phyloP scores from a whole-genome alignment of 1,284 basidiomycete species.

The Tremellales sp. region DNA sequence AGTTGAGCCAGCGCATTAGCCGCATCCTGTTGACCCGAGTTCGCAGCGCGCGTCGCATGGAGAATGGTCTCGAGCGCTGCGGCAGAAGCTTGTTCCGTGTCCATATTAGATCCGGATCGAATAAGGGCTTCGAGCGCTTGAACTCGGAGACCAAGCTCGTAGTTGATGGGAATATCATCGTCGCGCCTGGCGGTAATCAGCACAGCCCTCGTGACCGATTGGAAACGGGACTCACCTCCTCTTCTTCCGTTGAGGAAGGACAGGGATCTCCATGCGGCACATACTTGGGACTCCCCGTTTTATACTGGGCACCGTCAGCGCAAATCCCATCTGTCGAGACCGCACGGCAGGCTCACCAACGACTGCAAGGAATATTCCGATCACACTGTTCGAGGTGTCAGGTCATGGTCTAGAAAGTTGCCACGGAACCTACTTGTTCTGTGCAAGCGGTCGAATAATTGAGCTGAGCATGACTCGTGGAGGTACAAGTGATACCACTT shows the following conservation, averaged over 20 bases:
- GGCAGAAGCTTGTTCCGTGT: conserved; percentile 32
- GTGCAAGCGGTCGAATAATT: not conserved
- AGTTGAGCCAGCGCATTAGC: conserved; percentile 39
- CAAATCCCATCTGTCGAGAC: not conserved
- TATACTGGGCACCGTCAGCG: conserved; percentile 19
- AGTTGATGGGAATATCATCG: conserved; percentile 33
- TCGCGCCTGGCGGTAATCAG: conserved; percentile 9
- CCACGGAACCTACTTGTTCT: not conserved
- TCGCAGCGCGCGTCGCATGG: conserved; percentile 40
- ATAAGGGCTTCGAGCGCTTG: conserved; percentile 44
- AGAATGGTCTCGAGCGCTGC: conserved; percentile 43
- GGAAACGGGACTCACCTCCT: conserved; percentile 29
- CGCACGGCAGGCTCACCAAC: conserved; percentile 27
- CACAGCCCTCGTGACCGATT: not conserved
- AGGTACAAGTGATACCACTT: conserved; percentile 8
- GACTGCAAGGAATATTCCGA: conserved; percentile 45
- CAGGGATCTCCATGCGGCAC: conserved; percentile 45
- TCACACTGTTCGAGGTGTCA: conserved; percentile 35
- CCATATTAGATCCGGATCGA: conserved; percentile 36
- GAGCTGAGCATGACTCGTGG: not conserved
- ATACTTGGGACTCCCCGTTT: conserved; percentile 44
- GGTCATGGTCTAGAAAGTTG: conserved; percentile 1
- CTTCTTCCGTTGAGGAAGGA: conserved; percentile 33
- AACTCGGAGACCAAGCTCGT: conserved; percentile 39
- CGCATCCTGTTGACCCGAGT: conserved; percentile 39